Conservation (phyloP, 2,329 filamentous ascomycete species). For the Ilyonectria sp. region DNA sequence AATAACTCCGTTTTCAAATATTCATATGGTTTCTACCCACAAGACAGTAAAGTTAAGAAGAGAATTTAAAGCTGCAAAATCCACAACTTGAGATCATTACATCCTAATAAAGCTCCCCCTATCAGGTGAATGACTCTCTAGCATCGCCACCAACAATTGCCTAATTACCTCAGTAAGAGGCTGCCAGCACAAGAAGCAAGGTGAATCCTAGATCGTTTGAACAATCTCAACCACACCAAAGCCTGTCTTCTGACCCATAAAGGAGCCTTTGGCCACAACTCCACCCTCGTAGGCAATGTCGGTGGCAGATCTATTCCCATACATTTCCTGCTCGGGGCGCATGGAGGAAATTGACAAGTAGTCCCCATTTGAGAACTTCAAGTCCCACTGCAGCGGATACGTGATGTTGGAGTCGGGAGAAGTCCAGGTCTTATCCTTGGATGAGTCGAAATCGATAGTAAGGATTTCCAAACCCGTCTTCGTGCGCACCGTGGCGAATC, state of each 20-base stretch:
- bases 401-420: background rate
- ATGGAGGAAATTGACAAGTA: background rate
- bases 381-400: background rate
- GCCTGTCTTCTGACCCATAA: background rate
- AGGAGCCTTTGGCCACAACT: background rate
- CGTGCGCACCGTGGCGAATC: too few species aligned
- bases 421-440: background rate
- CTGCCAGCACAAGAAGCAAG: background rate
- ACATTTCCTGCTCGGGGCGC: background rate
- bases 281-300: background rate
- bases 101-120: too few species aligned
- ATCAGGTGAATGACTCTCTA: too few species aligned
- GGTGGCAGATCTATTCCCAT: background rate
- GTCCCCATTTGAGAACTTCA: background rate
- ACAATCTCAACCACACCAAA: conserved; percentile 1
- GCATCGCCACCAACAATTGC: background rate
- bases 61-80: too few species aligned
- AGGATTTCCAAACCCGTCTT: too few species aligned
- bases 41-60: too few species aligned
- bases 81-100: too few species aligned
- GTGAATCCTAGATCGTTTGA: background rate
- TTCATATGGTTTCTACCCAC: too few species aligned
- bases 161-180: background rate
- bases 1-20: too few species aligned
- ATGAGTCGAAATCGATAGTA: background rate